Evolutionary conservation across 2,329 filamentous ascomycete species (phyloP).

Genomic region (Rachicladosporium sp.): DNA sequence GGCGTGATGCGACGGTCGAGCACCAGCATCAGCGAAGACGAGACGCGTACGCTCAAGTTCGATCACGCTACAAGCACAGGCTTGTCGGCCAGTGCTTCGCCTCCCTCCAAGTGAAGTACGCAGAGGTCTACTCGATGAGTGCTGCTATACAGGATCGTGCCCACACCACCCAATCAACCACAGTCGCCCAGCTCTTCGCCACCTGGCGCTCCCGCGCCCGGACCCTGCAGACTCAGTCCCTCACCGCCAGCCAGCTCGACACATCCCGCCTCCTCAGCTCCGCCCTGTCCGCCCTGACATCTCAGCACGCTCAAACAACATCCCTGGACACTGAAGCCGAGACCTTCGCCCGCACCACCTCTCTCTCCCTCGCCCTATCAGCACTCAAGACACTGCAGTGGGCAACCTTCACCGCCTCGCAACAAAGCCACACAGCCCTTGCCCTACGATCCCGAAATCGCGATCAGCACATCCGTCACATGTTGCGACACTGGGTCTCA

Average conservation of each 20-base stretch:
- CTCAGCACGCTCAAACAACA: conserved; percentile 14
- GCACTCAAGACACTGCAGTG: conserved; percentile 45
- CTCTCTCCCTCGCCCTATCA: conserved; percentile 34
- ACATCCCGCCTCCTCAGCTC: conserved; percentile 20
- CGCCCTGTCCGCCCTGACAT: conserved; percentile 22
- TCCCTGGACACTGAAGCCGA: conserved; percentile 31
- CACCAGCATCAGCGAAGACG: conserved; percentile 41
- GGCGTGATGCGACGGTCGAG: conserved; percentile 38
- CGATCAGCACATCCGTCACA: conserved; percentile 42
- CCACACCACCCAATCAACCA: conserved; percentile 23
- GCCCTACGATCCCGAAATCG: conserved; percentile 41
- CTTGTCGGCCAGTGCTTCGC: conserved; percentile 34
- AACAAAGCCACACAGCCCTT: conserved; percentile 39
- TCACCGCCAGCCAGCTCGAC: conserved; percentile 22
- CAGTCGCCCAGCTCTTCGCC: conserved; percentile 22
- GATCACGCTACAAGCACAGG: conserved; percentile 42
- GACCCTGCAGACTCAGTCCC: conserved; percentile 12
- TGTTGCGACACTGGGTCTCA: conserved; percentile 44
- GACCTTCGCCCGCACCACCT: conserved; percentile 33
- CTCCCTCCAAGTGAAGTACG: conserved; percentile 26
- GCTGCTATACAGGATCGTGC: conserved; percentile 27
- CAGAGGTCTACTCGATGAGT: conserved; percentile 24
- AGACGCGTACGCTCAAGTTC: conserved; percentile 42
- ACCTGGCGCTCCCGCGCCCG: conserved; percentile 24
- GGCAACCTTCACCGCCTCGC: conserved; percentile 42